Base-by-base conservation (phyloP, 129 eudicot species). In the Rutidosis leptorrhynchoides region DNA sequence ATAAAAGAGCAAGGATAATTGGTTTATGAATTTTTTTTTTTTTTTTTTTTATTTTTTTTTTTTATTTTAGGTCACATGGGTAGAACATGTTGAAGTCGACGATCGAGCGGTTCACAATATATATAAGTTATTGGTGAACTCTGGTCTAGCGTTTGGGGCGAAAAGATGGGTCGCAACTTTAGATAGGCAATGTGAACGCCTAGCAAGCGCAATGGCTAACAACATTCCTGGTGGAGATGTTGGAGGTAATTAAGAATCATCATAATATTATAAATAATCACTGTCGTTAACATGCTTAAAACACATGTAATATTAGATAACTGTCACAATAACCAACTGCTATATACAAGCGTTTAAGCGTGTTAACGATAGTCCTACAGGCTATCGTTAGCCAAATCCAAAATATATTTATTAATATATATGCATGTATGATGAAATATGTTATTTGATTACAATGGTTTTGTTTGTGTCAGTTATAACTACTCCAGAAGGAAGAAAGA, bases 51-150 rank as follows among this genome's bases (percentile, higher is more conserved):
- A 4, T 2, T 37, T 40, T 7, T 32, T 49, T 22, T 7, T 37
- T 35, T 5, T 58, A 63, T 61, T 17, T 1, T 28, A 94, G 99
- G 99, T 94, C 17, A 89, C 80, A 14, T 94, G 99, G 99, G 84
- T 94, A 15, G 99, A 94, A 74, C 96, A 94, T 78, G 95, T 86
- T n/a, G 99, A 94, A 77, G 82, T 94, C 8, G 99, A 94, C 58
- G 97, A 94, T 24, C 81, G 88, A 71, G 80, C 86, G 3, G 97
- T 86, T 48, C 95, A 94, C 62, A 81, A 32, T 65, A 86, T 94
- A 69, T 94, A 94, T 78, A 74, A 82, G 58, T 65, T 80, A 4
- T 81, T 94, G 0, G 99, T 94, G 22, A 86, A 83, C 62, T 77
- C 97, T 0, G 93, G 97, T 26, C 94, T 94, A 4, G 99, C 90